Evolutionary conservation across 176 grass and related monocot species (phyloP).

Genomic region (Tillandsia leiboldiana): DNA sequence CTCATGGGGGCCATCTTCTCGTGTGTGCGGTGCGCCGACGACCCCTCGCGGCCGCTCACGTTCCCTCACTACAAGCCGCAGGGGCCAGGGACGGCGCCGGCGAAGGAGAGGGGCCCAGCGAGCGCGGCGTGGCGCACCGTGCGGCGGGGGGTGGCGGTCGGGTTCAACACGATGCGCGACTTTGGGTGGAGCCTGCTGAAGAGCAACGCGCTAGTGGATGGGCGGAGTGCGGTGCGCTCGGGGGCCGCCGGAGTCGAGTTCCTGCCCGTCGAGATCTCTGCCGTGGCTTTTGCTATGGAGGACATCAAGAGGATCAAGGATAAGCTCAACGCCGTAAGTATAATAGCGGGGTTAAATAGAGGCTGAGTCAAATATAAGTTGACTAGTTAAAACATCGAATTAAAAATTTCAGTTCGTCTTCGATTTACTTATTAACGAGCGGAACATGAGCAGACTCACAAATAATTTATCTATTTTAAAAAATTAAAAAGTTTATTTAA

Average conservation of each 20-base stretch:
- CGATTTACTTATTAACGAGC: no score
- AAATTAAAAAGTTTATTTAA: no score
- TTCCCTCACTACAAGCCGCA: not conserved
- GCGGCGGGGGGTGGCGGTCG: not conserved
- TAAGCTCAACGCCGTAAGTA: not conserved
- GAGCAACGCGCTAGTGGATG: not conserved
- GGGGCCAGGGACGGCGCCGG: no score
- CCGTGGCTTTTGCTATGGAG: not conserved
- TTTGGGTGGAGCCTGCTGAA: conserved; percentile 11
- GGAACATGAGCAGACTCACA: no score
- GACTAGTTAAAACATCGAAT: no score
- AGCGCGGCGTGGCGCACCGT: not conserved
- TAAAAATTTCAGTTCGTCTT: no score
- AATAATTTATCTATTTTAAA: no score
- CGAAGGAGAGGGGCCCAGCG: not conserved
- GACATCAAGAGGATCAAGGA: conserved; percentile 3
- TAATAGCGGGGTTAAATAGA: no score
- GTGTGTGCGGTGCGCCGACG: conserved; percentile 1
- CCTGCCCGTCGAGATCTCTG: not conserved
- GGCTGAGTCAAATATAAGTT: no score
- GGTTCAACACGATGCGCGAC: not conserved
- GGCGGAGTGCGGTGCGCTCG: not conserved
- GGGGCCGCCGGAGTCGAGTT: conserved; percentile 1
- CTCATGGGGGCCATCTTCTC: conserved; percentile 15
- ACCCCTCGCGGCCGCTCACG: conserved; percentile 5